phyloP scores from a whole-genome alignment of 257 asterid species.

The Jacaranda copaia region DNA sequence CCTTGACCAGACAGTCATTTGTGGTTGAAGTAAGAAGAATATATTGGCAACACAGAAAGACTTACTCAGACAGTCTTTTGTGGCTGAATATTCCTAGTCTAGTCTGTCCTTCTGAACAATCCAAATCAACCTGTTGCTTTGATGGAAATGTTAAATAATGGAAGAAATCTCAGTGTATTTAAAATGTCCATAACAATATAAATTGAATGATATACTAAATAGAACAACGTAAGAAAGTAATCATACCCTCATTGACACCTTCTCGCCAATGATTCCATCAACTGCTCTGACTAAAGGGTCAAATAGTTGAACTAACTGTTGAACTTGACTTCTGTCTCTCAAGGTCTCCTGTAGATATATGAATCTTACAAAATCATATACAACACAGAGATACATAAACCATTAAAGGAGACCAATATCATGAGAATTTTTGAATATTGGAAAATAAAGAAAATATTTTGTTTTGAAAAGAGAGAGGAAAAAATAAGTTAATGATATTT shows the following conservation, averaged over 20 bases:
- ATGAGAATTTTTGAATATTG: conserved; percentile 13
- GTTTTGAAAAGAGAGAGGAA: background rate
- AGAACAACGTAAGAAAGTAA: conserved; percentile 4
- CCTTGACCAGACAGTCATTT: too few species aligned
- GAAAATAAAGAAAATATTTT: background rate
- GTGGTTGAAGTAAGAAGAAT: too few species aligned
- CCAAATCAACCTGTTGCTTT: conserved; percentile 82
- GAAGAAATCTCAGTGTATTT: background rate
- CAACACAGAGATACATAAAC: conserved; percentile 9
- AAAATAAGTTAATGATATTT: background rate
- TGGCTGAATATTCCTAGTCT: conserved; percentile 93
- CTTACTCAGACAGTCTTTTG: conserved; percentile 73
- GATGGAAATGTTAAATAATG: background rate
- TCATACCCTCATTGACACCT: conserved; percentile 88
- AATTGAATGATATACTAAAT: background rate
- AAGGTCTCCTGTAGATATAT: conserved; percentile 67
- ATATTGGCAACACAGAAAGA: background rate
- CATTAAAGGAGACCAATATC: background rate
- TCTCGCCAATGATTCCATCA: conserved; percentile 77
- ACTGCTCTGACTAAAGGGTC: conserved; percentile 85
- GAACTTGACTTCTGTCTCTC: conserved; percentile 86
- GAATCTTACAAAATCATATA: conserved; percentile 24
- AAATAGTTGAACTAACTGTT: conserved; percentile 68
- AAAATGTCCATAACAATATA: background rate
- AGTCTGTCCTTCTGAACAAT: conserved; percentile 70